Percentiles rank a stretch among this genome's conserved stretches.
phyloP scores from a whole-genome alignment of 140 eudicot species.

The Senecio squalidus region DNA sequence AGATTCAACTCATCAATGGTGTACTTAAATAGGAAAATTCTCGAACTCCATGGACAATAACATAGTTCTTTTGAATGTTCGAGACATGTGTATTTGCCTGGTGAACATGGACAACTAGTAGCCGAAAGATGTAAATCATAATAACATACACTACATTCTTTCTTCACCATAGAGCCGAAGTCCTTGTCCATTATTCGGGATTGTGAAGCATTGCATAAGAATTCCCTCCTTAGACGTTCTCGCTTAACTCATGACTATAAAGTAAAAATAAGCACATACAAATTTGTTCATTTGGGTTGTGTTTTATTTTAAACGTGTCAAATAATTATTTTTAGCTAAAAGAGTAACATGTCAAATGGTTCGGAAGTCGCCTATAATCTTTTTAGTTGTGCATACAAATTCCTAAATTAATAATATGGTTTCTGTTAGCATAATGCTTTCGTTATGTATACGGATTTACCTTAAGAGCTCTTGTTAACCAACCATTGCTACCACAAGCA shows the following conservation, averaged over 20 bases:
- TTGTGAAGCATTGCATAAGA: conserved; percentile 38
- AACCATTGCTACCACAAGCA: conserved; percentile 58
- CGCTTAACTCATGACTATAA: conserved; percentile 36
- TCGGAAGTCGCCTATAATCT: no score
- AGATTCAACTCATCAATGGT: conserved; percentile 42
- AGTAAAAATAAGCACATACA: conserved; percentile 4
- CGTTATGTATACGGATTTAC: conserved; percentile 26
- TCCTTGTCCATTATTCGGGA: conserved; percentile 45
- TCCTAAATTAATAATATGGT: no score
- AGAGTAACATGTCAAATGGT: no score
- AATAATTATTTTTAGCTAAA: no score
- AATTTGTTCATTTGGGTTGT: no score
- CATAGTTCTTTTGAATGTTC: conserved; percentile 67
- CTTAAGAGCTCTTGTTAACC: conserved; percentile 56
- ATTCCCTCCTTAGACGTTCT: conserved; percentile 47
- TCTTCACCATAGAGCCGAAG: conserved; percentile 37
- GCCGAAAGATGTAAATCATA: conserved; percentile 77
- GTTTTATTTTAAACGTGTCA: no score
- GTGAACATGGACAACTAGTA: conserved; percentile 61
- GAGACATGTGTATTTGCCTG: conserved; percentile 58
- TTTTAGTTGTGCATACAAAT: no score
- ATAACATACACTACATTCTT: conserved; percentile 59
- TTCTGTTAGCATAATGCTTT: background rate
- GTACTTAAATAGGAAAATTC: conserved; percentile 44
- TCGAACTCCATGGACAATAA: conserved; percentile 56